Evolutionary conservation across 257 asterid species (phyloP).

Genomic region (Solanum microdontum): DNA sequence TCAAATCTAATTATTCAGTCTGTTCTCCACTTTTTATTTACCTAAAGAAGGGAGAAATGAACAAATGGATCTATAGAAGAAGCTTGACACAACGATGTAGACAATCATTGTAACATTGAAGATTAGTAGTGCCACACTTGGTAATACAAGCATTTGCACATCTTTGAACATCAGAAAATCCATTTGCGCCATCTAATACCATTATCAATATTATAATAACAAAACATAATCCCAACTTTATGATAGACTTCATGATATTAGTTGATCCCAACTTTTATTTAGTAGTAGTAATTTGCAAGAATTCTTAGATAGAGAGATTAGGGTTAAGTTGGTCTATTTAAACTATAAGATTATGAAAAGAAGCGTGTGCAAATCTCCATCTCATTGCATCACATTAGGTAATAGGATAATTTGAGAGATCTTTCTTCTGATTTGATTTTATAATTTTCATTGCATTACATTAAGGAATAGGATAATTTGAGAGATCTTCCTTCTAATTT

Average conservation of each 20-base stretch:
- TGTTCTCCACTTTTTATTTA: neutral
- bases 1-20: no score
- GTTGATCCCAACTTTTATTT: neutral
- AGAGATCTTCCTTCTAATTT: no score
- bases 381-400: neutral
- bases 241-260: neutral
- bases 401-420: no score
- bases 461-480: no score
- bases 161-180: no score
- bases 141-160: no score
- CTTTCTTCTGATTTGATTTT: no score
- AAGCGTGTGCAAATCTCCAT: no score
- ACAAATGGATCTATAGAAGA: neutral
- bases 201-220: neutral
- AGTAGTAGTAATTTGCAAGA: neutral
- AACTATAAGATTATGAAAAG: neutral
- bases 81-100: neutral
- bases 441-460: no score
- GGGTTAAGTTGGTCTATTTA: neutral
- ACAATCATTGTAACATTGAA: no score
- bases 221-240: neutral
- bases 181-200: no score
- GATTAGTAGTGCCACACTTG: no score
- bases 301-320: neutral
- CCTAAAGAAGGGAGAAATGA: neutral